phyloP scores from a whole-genome alignment of 257 asterid genomes.

The Ophiorrhiza pumila region DNA sequence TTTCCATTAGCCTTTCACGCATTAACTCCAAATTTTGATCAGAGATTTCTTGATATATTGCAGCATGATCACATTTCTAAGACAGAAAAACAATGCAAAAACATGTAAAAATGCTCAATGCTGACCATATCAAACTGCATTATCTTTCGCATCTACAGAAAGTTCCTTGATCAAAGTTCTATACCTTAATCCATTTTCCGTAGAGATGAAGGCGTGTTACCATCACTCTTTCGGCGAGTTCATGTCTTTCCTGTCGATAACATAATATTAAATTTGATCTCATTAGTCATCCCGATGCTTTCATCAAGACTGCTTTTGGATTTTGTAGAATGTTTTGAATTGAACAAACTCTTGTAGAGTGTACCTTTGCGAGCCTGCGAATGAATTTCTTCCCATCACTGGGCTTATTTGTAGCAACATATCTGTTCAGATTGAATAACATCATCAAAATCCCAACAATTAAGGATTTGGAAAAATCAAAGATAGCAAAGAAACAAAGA shows the following conservation, averaged over 20 bases:
- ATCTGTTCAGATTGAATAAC: conserved; percentile 33
- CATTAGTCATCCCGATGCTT: not conserved
- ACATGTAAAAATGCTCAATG: not conserved
- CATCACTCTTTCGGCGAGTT: conserved; percentile 93
- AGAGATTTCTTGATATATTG: conserved; percentile 69
- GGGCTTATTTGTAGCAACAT: conserved; percentile 52
- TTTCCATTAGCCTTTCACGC: conserved; percentile 81
- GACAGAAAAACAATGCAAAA: not conserved
- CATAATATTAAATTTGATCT: not conserved
- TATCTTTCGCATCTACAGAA: not conserved
- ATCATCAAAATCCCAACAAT: conserved; percentile 5
- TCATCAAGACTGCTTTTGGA: not conserved
- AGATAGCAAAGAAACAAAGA: not conserved
- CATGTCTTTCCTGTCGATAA: conserved; percentile 57
- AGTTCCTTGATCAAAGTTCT: not conserved
- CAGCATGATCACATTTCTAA: conserved; percentile 81
- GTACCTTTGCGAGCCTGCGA: conserved; percentile 75
- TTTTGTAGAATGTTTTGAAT: not conserved
- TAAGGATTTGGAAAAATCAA: not conserved
- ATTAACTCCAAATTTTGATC: conserved; percentile 81
- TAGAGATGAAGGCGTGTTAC: conserved; percentile 85
- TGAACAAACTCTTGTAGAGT: not conserved
- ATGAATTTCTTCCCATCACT: conserved; percentile 67
- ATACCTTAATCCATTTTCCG: conserved; percentile 82
- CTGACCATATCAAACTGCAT: not conserved